Conservation (phyloP, 2,329 filamentous ascomycete genomes). For the Colletotrichum euphorbiae region DNA sequence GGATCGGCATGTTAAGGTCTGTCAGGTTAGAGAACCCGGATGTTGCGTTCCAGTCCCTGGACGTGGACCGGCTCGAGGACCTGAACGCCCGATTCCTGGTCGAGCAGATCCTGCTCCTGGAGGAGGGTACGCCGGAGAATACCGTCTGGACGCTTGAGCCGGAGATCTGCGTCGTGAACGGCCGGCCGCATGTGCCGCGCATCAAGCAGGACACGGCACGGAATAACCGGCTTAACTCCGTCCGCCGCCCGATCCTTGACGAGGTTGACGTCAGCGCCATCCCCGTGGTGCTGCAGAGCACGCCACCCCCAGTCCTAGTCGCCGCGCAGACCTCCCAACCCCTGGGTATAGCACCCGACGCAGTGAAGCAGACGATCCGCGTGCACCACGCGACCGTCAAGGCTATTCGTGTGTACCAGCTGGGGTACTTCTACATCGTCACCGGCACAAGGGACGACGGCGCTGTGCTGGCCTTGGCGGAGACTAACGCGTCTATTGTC, state of each 20-base stretch:
- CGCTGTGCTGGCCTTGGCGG: background rate
- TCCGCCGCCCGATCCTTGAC: constrained; percentile 2
- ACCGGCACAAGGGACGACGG: background rate
- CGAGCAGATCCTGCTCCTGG: constrained; percentile 6
- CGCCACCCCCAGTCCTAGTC: background rate
- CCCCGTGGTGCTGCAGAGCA: background rate
- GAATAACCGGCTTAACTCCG: constrained; percentile 16
- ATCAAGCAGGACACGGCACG: constrained; percentile 11
- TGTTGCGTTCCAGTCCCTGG: constrained; percentile 23
- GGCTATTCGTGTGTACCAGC: constrained; percentile 1
- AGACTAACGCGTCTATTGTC: constrained; percentile 19
- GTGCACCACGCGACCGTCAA: background rate
- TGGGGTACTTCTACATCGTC: constrained; percentile 12
- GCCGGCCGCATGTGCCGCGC: background rate
- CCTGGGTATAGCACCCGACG: background rate
- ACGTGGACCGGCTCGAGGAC: constrained; percentile 14
- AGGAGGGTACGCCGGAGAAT: background rate
- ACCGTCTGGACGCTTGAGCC: constrained; percentile 8
- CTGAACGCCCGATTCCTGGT: background rate
- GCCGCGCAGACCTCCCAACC: background rate
- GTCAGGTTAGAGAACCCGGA: constrained; percentile 17
- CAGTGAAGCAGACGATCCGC: background rate
- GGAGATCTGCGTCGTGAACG: constrained; percentile 6
- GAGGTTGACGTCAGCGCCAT: background rate
- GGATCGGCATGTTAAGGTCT: constrained; percentile 28